Evolutionary conservation across 1,139 yeast species (phyloP).

Genomic region (Ogataea hybrid): DNA sequence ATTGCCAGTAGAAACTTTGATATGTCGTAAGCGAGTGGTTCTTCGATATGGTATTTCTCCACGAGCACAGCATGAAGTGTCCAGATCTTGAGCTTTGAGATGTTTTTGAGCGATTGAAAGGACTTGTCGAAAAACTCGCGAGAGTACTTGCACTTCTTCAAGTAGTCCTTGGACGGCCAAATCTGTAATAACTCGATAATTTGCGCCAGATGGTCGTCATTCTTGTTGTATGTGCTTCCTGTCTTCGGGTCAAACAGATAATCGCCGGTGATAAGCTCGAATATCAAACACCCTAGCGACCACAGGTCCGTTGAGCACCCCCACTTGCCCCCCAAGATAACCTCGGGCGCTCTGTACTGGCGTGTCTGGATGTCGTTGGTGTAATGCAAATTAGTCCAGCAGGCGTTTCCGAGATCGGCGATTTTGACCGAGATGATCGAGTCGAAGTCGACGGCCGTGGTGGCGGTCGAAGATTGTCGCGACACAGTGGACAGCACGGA

Average conservation of each 20-base stretch:
- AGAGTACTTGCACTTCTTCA: conserved; percentile 50
- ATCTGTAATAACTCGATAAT: conserved; percentile 64
- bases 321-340: too few relatives aligned
- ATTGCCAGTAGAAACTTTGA: conserved; percentile 64
- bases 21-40: conserved; percentile 70
- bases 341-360: too few relatives aligned
- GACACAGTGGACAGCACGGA: conserved; percentile 14
- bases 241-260: too few relatives aligned
- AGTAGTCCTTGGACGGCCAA: conserved; percentile 43
- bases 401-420: conserved; percentile 77
- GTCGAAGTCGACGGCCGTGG: conserved; percentile 28
- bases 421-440: conserved; percentile 51
- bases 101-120: conserved; percentile 45
- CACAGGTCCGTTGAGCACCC: too few relatives aligned
- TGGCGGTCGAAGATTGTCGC: conserved; percentile 15
- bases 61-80: conserved; percentile 62
- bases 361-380: conserved; percentile 74
- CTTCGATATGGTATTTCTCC: conserved; percentile 82
- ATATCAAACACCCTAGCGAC: too few relatives aligned
- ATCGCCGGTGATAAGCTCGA: too few relatives aligned
- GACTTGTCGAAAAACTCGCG: conserved; percentile 46
- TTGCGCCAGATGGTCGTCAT: conserved; percentile 76
- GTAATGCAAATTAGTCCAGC: conserved; percentile 63
- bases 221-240: too few relatives aligned
- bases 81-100: conserved; percentile 64